These are phyloP conservation scores for Blepharisma undulans DNA, from an alignment of 169 alveolate species.

Conservation along the genomic window DNA sequence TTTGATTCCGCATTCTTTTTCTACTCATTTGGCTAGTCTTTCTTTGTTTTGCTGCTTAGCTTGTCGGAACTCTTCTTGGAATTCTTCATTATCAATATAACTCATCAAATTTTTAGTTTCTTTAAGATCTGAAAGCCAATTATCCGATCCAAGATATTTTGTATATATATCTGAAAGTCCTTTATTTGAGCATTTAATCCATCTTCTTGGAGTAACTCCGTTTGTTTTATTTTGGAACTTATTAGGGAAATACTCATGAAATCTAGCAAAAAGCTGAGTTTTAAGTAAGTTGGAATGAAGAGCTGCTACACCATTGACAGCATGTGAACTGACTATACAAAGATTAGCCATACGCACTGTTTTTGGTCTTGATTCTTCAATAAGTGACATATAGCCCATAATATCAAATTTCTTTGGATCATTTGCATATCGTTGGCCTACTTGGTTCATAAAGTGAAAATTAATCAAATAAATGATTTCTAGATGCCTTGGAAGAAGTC, in stretches of 20 bases:
- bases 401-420: constrained; percentile 4
- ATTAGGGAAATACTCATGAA: constrained; percentile 86
- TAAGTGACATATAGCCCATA: constrained; percentile 70
- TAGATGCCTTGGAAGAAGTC: constrained; percentile 91
- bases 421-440: constrained; percentile 61
- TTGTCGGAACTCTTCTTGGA: constrained; percentile 80
- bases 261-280: constrained; percentile 86
- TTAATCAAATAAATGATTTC: constrained; percentile 91
- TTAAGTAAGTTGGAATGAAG: constrained; percentile 90
- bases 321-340: constrained; percentile 88
- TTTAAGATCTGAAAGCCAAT: constrained; percentile 88
- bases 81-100: constrained; percentile 75
- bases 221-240: constrained; percentile 92
- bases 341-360: constrained; percentile 94
- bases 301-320: constrained; percentile 95
- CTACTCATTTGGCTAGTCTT: constrained; percentile 85
- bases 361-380: constrained; percentile 90
- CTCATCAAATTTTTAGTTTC: constrained; percentile 74
- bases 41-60: constrained; percentile 83
- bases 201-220: constrained; percentile 96
- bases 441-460: constrained; percentile 86
- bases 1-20: constrained; percentile 74
- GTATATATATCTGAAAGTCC: constrained; percentile 86
- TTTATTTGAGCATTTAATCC: constrained; percentile 92
- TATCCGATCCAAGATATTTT: constrained; percentile 86